Base-by-base conservation (phyloP, 768 basidiomycete species). In the Termitomyces sp. region DNA sequence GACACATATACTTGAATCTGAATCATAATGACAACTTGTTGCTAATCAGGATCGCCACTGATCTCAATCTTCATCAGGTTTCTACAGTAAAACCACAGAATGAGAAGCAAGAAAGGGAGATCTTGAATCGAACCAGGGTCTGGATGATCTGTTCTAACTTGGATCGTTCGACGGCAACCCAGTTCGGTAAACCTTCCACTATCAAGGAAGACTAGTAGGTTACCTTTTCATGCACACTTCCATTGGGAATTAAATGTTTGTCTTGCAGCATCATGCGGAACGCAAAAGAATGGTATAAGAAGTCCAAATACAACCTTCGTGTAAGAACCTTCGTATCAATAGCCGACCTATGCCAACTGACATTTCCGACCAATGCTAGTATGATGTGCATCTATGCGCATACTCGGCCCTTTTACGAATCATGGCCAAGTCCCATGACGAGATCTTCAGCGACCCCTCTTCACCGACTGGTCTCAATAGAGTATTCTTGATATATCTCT, bases 101-200 rank as follows among this genome's bases (percentile, higher is more conserved):
- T 24, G 90, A 93, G 70, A 83, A 78, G 37, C 84, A 89, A 61
- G 89, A 90, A 61, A 79, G 93, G 18, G 93, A 95, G 73, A 79
- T 90, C 34, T 72, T 94, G 64, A 95, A 97, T 68, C 84, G 88
- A 57, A 85, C 84, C 42, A 76, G 94, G n/a, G 85, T 88, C 29
- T 97, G 93, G 93, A 81, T 95, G 78, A 88, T 90, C 51, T 94
- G 91, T 68, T 94, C 88, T 73, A 91, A 92, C 67, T 69, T 95
- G 57, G 94, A 97, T 68, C 83, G 90, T 18, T 94, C 92, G 27
- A 87, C 88, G 3, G 87, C 91, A 2, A 93, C 89, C 2, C 88
- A 94, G 68, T 91, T 93, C 68, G 94, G 93, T 4, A 94, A 94
- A 70, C 91, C 92, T 2, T 87, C 86, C 13, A 92, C 91, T 9